These are phyloP conservation scores for Cryphonectria japonica DNA, from an alignment of 2,329 filamentous ascomycete genomes.

Conservation along the genomic window DNA sequence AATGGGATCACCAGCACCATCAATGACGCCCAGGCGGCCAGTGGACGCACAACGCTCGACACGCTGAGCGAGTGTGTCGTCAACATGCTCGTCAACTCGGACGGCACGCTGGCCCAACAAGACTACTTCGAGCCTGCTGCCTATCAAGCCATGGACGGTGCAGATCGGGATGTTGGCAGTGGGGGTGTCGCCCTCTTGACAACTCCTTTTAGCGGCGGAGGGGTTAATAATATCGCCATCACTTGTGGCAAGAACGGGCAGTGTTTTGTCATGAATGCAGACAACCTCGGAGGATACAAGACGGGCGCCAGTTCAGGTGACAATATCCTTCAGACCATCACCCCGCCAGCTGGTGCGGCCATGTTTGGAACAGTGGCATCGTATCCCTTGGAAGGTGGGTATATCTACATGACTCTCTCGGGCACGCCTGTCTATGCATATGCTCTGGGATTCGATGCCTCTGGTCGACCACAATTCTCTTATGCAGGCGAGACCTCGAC, in stretches of 20 bases:
- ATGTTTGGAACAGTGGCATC: slow-evolving; percentile 53
- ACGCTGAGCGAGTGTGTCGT: slow-evolving; percentile 51
- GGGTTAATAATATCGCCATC: slow-evolving; percentile 44
- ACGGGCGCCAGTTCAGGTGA: slow-evolving; percentile 43
- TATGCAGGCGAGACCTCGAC: slow-evolving; percentile 36
- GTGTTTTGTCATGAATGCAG: slow-evolving; percentile 42
- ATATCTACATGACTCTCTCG: slow-evolving; percentile 50
- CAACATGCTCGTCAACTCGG: slow-evolving; percentile 47
- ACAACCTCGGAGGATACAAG: slow-evolving; percentile 36
- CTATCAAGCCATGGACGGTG: slow-evolving; percentile 53
- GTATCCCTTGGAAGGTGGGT: slow-evolving; percentile 53
- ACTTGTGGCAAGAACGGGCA: slow-evolving; percentile 56
- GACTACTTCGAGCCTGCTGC: slow-evolving; percentile 58
- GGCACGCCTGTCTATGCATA: slow-evolving; percentile 37
- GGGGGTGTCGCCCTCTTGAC: slow-evolving; percentile 41
- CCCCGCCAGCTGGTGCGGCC: slow-evolving; percentile 43
- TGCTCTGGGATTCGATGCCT: slow-evolving; percentile 39
- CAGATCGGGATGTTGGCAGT: slow-evolving; percentile 55
- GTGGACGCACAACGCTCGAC: slow-evolving; percentile 38
- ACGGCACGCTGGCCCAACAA: slow-evolving; percentile 33
- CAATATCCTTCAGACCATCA: slow-evolving; percentile 49
- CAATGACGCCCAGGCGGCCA: slow-evolving; percentile 41
- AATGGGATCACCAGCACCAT: slow-evolving; percentile 37
- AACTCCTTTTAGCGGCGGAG: slow-evolving; percentile 11
- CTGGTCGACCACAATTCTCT: slow-evolving; percentile 41